These are phyloP conservation scores for Podospora didyma DNA, from an alignment of 495 filamentous ascomycete genomes.

Conservation along the genomic window DNA sequence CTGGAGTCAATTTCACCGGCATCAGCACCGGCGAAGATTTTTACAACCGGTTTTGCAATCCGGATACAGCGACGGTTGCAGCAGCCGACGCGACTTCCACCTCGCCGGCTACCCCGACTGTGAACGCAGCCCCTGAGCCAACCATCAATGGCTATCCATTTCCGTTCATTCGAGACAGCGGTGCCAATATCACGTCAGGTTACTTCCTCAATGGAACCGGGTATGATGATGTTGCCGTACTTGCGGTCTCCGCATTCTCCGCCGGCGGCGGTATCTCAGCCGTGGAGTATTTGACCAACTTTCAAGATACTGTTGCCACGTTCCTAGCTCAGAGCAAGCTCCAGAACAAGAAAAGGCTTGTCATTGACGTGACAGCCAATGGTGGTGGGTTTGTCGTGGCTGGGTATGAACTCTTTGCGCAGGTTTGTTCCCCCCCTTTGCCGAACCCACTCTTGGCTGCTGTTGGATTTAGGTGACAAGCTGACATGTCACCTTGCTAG, in stretches of 20 bases:
- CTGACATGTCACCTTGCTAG: conserved; percentile 4
- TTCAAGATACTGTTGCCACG: conserved; percentile 33
- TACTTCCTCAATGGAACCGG: conserved; percentile 37
- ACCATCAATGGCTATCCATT: conserved; percentile 19
- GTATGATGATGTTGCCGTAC: conserved; percentile 38
- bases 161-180: conserved; percentile 18
- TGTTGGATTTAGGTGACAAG: no score
- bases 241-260: conserved; percentile 23
- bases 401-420: conserved; percentile 39
- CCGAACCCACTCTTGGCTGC: neutral
- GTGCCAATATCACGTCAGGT: conserved; percentile 24
- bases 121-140: conserved; percentile 2
- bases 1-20: conserved; percentile 18
- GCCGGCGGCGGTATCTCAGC: conserved; percentile 8
- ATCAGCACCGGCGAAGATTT: conserved; percentile 20
- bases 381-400: conserved; percentile 47
- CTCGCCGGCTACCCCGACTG: neutral
- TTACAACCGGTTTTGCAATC: conserved; percentile 27
- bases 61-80: conserved; percentile 8
- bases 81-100: neutral
- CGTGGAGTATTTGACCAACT: conserved; percentile 25
- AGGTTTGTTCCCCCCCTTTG: conserved; percentile 21
- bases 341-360: conserved; percentile 42
- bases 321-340: conserved; percentile 36
- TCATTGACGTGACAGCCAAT: conserved; percentile 56